Evolutionary conservation across 805 yeast species (phyloP), one percentile per base, ranked within the genome.

Genomic region (Sugiyamaella marilandica): DNA sequence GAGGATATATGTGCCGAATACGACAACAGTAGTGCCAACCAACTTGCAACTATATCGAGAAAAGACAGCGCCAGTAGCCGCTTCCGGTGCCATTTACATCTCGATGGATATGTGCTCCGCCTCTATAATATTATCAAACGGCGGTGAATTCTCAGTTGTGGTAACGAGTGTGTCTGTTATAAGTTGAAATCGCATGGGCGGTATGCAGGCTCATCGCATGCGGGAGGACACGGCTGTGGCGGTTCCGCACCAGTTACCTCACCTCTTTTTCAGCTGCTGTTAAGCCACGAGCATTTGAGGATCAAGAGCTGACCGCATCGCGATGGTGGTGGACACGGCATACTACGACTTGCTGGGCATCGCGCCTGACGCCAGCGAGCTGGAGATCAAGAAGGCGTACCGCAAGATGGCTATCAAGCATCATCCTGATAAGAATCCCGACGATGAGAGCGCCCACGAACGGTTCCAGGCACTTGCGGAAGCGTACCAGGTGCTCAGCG

Each of bases 371-470:
- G 97, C 97, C 16, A 77, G 86, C 0, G 83, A 83, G 3, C 74
- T 80, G 10, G 96, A 94, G 58, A 87, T 94, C 69, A 94, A 94
- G 70, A 89, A 89, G 67, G 96, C 97, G 0, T 94, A 94, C 70
- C 78, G 99, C 57, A 87, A 86, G 67, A 82, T 83, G 68, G 98
- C 98, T 7, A 85, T 92, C 69, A 76, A 75, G 53, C 86, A 87
- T 48, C 99, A 92, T 68, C 99, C 99, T 1, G 99, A 94, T 68
- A 94, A 94, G 73, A 89, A 92, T 65, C 96, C 95, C n/a, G 83
- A 86, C 63, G 95, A 94, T 66, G 95, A 94, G 39, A 79, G 80
- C 10, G 99, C 99, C 13, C 89, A 92, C 11, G 81, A 79, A 48
- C 83, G 85, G 62, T 94, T 94, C 70, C 97, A 94, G 70, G 87